Evolutionary conservation across 129 eudicot genomes (phyloP), one percentile per base, ranked within the genome.

Genomic region (Lactuca saligna): DNA sequence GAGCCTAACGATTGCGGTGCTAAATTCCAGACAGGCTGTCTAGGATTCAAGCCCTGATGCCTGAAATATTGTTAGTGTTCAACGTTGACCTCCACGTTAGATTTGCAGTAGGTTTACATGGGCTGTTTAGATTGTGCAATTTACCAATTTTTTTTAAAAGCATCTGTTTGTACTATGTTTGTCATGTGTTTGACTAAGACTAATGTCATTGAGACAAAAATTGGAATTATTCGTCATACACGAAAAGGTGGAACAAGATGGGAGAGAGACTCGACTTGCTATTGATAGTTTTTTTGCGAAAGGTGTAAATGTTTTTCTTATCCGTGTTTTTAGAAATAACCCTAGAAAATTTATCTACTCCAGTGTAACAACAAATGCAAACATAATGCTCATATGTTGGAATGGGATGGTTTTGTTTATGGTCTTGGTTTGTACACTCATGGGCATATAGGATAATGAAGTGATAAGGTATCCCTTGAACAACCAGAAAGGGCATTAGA

Each of bases 391-490:
- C n/a, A 32, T 65, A 8, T 32, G 15, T 3, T 31, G 14, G 46
- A 16, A 12, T 55, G 67, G 79, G 79, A 67, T 67, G 20, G 53
- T 41, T 41, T 1, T 17, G 61, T 34, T 58, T 67, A 50, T 59
- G 69, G 54, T 62, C 31, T 12, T 57, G 65, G 46, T 66, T 75
- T 75, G 32, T 46, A 73, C 63, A 63, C 78, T 39, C 56, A 54
- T 39, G 60, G 68, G 50, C 37, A 63, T n/a, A 49, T 17, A 25
- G 68, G 68, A 75, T 73, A 41, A 73, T 74, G 72, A 55, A 65
- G 74, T 66, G 80, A 75, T 75, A 75, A 59, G 74, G 49, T 75
- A 34, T 74, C 54, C 69, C 9, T 59, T 66, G 63, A 63, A 58
- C 56, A 34, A 59, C 34, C 48, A 75, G 53, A 58, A 58, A 41